These are phyloP conservation scores for Talaromyces verruculosus DNA, from an alignment of 2,329 filamentous ascomycete species.

Conservation along the genomic window DNA sequence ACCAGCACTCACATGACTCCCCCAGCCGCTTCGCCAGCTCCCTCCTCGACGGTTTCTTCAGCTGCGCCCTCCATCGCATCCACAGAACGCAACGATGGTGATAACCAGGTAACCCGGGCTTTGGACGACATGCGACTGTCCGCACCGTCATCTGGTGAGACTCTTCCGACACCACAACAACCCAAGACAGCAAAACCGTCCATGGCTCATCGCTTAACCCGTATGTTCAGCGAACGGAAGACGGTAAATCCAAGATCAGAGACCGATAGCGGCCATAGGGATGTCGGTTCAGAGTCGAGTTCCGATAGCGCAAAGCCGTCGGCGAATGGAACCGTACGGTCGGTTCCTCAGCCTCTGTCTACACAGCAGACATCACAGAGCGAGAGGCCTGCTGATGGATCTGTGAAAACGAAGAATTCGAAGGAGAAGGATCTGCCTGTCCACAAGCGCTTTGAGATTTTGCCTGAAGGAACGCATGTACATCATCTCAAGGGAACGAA, in stretches of 20 bases:
- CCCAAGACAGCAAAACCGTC: constrained; percentile 41
- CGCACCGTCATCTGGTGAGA: constrained; percentile 36
- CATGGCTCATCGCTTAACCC: constrained; percentile 47
- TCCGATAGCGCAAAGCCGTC: constrained; percentile 37
- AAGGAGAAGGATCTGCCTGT: constrained; percentile 35
- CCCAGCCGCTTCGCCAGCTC: constrained; percentile 29
- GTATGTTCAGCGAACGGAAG: constrained; percentile 49
- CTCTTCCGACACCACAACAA: constrained; percentile 31
- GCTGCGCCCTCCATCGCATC: constrained; percentile 44
- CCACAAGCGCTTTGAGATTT: constrained; percentile 57
- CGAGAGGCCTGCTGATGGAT: constrained; percentile 25
- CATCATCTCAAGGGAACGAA: constrained; percentile 87
- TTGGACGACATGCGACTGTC: constrained; percentile 46
- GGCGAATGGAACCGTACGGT: constrained; percentile 35
- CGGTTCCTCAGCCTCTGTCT: constrained; percentile 31
- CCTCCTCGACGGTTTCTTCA: constrained; percentile 46
- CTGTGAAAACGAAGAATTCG: constrained; percentile 34
- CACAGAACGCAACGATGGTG: constrained; percentile 42
- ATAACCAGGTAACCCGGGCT: constrained; percentile 45
- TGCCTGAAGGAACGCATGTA: constrained; percentile 71
- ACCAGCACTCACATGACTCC: constrained; percentile 27
- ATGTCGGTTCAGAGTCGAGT: constrained; percentile 39
- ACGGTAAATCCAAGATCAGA: constrained; percentile 26
- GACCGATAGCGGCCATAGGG: constrained; percentile 26
- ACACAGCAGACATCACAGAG: constrained; percentile 37